Conservation (phyloP, 1,284 basidiomycete species). For the Porodaedalea pini region DNA sequence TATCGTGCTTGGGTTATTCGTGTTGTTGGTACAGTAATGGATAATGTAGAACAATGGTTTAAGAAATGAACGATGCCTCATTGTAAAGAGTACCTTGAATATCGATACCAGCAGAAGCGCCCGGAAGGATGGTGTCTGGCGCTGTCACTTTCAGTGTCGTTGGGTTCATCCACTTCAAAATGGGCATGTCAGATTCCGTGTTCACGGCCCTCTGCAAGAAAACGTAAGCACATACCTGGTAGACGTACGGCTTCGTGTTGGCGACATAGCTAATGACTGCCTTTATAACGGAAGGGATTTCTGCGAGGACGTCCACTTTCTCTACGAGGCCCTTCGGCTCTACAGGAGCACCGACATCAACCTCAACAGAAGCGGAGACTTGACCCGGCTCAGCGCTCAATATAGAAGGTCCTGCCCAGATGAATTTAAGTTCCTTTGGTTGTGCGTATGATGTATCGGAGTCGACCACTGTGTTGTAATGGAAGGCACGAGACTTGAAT, state of each 20-base stretch:
- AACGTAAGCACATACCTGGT: constrained; percentile 59
- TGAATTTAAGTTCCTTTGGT: constrained; percentile 70
- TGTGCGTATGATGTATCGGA: constrained; percentile 80
- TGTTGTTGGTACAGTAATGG: too few relatives aligned
- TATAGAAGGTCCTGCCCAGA: constrained; percentile 75
- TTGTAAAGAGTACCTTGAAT: constrained; percentile 78
- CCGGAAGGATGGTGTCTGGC: constrained; percentile 50
- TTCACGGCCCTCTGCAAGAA: neutral
- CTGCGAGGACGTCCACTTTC: constrained; percentile 95
- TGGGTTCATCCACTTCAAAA: constrained; percentile 74
- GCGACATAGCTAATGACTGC: constrained; percentile 88
- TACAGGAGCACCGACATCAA: constrained; percentile 53
- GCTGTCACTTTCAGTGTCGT: constrained; percentile 66
- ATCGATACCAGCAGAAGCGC: constrained; percentile 43
- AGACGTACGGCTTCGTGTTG: constrained; percentile 90
- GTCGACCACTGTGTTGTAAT: constrained; percentile 61
- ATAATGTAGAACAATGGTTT: constrained; percentile 24
- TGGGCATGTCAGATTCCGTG: constrained; percentile 33
- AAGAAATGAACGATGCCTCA: constrained; percentile 90
- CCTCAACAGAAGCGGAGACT: constrained; percentile 51
- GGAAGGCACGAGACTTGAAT: constrained; percentile 65
- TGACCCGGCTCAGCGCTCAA: constrained; percentile 48
- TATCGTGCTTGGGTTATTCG: too few relatives aligned
- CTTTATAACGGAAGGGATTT: constrained; percentile 91
- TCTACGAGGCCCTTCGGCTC: constrained; percentile 81